A percentile compares a stretch with the other conserved stretches of the same genome.
Evolutionary conservation across 176 grass and related monocot species (phyloP).

Genomic region (Thinopyrum elongatum): DNA sequence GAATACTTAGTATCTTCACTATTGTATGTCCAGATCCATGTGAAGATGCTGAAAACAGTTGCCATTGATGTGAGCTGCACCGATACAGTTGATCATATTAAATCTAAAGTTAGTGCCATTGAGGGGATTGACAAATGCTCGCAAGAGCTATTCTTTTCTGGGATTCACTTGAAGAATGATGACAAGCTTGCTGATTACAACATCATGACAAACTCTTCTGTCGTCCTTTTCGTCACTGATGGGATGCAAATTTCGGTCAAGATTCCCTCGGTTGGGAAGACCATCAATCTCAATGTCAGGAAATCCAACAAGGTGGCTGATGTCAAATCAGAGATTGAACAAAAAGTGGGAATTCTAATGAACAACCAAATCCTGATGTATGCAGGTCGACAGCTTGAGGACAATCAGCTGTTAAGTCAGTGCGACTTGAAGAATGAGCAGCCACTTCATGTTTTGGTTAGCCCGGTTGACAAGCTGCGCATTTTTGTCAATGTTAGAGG

Average conservation of each 20-base stretch:
- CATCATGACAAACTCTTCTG: constrained; percentile 34
- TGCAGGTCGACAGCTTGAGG: constrained; percentile 30
- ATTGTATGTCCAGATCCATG: constrained; percentile 30
- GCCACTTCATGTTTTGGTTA: constrained; percentile 33
- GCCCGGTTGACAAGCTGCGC: constrained; percentile 16
- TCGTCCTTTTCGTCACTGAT: constrained; percentile 41
- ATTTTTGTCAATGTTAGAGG: constrained; percentile 28
- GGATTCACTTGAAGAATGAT: constrained; percentile 37
- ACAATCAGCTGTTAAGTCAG: constrained; percentile 21
- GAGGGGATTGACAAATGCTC: constrained; percentile 39
- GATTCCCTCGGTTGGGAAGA: constrained; percentile 45
- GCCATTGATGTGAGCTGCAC: constrained; percentile 34
- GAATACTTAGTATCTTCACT: not conserved
- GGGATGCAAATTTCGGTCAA: constrained; percentile 34
- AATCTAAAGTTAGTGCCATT: constrained; percentile 30
- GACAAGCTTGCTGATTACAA: constrained; percentile 39
- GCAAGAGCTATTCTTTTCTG: constrained; percentile 43
- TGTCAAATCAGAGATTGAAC: constrained; percentile 30
- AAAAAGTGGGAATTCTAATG: constrained; percentile 22
- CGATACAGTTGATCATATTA: constrained; percentile 38
- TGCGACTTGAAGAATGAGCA: constrained; percentile 32
- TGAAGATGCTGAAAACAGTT: constrained; percentile 42
- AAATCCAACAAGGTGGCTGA: constrained; percentile 37
- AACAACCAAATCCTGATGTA: constrained; percentile 36
- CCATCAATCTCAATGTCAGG: constrained; percentile 37